Conservation (phyloP, 2,329 filamentous ascomycete genomes). For the Lachnellula hyalina region DNA sequence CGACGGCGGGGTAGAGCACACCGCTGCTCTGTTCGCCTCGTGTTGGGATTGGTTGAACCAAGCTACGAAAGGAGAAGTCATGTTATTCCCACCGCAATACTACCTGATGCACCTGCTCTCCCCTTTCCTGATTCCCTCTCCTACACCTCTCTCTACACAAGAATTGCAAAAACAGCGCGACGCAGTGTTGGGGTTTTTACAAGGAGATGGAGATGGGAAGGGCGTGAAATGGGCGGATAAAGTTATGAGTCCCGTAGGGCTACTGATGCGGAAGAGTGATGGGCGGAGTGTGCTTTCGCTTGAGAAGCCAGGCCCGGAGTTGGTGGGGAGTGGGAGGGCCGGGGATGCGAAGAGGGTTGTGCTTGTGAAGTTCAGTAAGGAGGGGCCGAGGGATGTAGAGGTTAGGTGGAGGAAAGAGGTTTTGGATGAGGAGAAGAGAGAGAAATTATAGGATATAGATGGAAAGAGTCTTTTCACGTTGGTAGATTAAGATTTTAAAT, state of each 20-base stretch:
- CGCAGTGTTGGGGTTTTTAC: slow-evolving; percentile 49
- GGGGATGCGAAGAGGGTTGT: slow-evolving; percentile 58
- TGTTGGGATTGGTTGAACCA: slow-evolving; percentile 63
- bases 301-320: slow-evolving; percentile 53
- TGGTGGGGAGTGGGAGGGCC: slow-evolving; percentile 41
- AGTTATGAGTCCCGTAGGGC: slow-evolving; percentile 50
- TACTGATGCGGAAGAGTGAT: slow-evolving; percentile 47
- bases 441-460: neutral
- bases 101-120: slow-evolving; percentile 61
- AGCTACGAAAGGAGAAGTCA: slow-evolving; percentile 60
- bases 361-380: slow-evolving; percentile 48
- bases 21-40: slow-evolving; percentile 71
- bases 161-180: slow-evolving; percentile 45
- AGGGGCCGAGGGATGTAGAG: slow-evolving; percentile 48
- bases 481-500: no score
- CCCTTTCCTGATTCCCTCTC: slow-evolving; percentile 41
- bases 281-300: slow-evolving; percentile 48
- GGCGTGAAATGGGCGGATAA: slow-evolving; percentile 49
- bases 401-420: slow-evolving; percentile 46
- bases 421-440: slow-evolving; percentile 40
- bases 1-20: slow-evolving; percentile 62
- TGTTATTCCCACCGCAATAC: slow-evolving; percentile 86
- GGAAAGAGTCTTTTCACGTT: no score
- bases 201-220: slow-evolving; percentile 36
- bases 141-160: slow-evolving; percentile 20